Evolutionary conservation across 148 eudicot species (phyloP), one percentile per base, ranked within the genome.

Genomic region (Camellia lanceoleosa): DNA sequence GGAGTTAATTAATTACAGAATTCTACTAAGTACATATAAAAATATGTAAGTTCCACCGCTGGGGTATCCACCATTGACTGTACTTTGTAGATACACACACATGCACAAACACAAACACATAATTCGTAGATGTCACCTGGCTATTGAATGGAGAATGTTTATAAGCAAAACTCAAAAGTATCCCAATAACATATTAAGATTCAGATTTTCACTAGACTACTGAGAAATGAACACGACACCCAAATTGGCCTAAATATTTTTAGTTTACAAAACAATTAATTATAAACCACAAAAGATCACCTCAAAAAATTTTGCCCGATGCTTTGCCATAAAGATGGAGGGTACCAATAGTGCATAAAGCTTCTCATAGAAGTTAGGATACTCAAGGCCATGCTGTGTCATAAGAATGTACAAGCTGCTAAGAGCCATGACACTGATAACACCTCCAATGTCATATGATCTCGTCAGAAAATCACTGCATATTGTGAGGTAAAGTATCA

Each of bases 391-490:
- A 85, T 96, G 85, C 80, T 88, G 88, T 30, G 97, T 93, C 97
- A 96, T 96, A 78, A 96, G 97, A 87, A 93, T 77, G 82, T 78
- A 93, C 55, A 96, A 90, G 63, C 99, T 90, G 79, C 87, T 91
- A 55, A 96, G 86, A 86, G 99, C 94, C 99, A 96, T 93, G 79
- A 96, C 98, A 86, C 99, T 96, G 59, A 91, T 86, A 81, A 93
- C 97, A 78, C 99, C 99, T 47, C 99, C 99, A 81, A 93, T 90
- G 85, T 93, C 98, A 84, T 93, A 96, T 13, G 99, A 96, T 81
- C 91, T 86, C n/a, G 99, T 92, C 83, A 96, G 89, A 87, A 96
- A 96, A 81, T 96, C 99, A 87, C 99, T 96, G 99, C 92, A 92
- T 11, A 74, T 78, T 20, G 74, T 70, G 63, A 78, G 56, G 72